phyloP scores from a whole-genome alignment of 805 yeast species.

The Debaryomyces castellii region DNA sequence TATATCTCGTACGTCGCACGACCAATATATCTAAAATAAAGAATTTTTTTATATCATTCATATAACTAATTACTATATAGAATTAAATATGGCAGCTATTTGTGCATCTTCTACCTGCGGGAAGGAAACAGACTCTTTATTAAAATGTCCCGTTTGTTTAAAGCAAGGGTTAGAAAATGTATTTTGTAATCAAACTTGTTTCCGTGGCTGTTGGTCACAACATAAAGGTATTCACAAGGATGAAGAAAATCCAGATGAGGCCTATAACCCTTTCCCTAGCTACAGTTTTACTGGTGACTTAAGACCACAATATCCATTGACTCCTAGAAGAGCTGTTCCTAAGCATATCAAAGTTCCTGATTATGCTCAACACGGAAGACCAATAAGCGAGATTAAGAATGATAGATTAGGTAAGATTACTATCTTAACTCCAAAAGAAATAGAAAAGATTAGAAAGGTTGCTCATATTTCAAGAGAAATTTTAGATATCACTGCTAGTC shows the following conservation, averaged over 20 bases:
- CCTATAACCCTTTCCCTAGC: slow-evolving; percentile 85
- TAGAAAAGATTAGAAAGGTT: slow-evolving; percentile 74
- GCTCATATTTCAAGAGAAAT: slow-evolving; percentile 80
- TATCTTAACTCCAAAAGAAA: slow-evolving; percentile 62
- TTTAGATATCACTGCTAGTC: slow-evolving; percentile 84
- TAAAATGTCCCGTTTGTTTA: slow-evolving; percentile 91
- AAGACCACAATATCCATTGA: slow-evolving; percentile 78
- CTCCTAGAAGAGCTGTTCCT: slow-evolving; percentile 71
- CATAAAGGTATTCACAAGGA: slow-evolving; percentile 74
- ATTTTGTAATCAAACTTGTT: slow-evolving; percentile 86
- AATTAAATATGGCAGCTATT: slow-evolving; percentile 14
- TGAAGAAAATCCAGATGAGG: slow-evolving; percentile 48
- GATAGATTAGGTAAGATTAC: slow-evolving; percentile 69
- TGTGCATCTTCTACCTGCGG: slow-evolving; percentile 88
- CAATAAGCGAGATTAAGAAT: slow-evolving; percentile 71
- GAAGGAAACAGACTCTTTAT: slow-evolving; percentile 66
- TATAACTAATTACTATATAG: background rate
- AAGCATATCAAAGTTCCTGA: slow-evolving; percentile 74
- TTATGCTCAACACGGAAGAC: slow-evolving; percentile 78
- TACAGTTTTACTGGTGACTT: slow-evolving; percentile 72
- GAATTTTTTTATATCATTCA: background rate
- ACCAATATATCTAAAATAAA: background rate
- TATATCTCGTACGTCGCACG: background rate
- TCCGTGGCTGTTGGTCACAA: slow-evolving; percentile 63
- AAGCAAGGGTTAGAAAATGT: slow-evolving; percentile 61